Conservation (phyloP, 257 asterid species). For the Echites panduratus region DNA sequence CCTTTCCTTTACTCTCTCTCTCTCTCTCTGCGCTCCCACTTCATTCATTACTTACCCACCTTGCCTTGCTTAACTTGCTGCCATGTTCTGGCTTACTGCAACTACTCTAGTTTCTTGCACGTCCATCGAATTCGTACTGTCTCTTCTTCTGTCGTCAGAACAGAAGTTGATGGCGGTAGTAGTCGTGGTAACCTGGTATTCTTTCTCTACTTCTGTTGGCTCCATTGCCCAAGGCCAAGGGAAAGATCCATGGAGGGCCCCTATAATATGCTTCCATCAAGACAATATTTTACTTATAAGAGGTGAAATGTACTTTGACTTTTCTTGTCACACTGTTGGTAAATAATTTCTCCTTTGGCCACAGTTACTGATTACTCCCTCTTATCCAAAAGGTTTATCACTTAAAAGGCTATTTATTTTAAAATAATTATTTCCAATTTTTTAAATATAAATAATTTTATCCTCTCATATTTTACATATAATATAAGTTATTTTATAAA, state of each 20-base stretch:
- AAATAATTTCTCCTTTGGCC: background rate
- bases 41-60: conserved; percentile 27
- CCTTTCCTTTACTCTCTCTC: conserved; percentile 9
- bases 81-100: conserved; percentile 5
- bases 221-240: conserved; percentile 18
- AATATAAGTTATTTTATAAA: too few species aligned
- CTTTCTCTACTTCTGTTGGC: conserved; percentile 8
- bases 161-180: background rate
- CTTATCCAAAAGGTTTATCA: too few species aligned
- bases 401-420: too few species aligned
- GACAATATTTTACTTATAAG: too few species aligned
- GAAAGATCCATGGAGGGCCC: background rate
- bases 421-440: too few species aligned
- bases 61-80: conserved; percentile 40
- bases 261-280: background rate
- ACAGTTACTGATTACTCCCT: background rate
- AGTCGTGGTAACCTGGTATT: conserved; percentile 13
- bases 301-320: background rate
- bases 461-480: too few species aligned
- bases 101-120: conserved; percentile 5
- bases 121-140: background rate
- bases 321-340: background rate
- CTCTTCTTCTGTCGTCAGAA: background rate
- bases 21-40: conserved; percentile 21
- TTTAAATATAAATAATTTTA: too few species aligned